Evolutionary conservation across 257 asterid genomes (phyloP), one percentile per base, ranked within the genome.

Genomic region (Nicotiana otophora): DNA sequence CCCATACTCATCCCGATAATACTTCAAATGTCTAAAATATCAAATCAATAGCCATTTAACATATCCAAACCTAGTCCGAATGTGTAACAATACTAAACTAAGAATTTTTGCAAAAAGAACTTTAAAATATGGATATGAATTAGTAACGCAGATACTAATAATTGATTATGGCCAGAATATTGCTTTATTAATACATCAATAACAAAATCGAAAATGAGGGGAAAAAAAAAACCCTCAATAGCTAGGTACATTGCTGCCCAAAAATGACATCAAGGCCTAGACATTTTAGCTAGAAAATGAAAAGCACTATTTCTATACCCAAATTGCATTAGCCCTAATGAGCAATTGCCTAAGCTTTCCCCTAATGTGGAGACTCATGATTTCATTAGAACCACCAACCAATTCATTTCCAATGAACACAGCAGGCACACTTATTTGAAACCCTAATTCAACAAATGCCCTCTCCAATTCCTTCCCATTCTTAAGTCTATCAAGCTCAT

Each of bases 311-410:
- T 46, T 46, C n/a, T 20, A 70, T 42, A 70, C 58, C 78, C 78
- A 70, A 70, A 28, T 28, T 28, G 30, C 30, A 28, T 28, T 28
- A 28, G 30, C 30, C 1, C 30, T 28, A 28, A 28, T 70, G 78
- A 70, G 58, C n/a, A 70, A 42, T 70, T 70, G 78, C 78, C 39
- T 70, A 11, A 70, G 78, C 3, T 70, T 70, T 33, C 58, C 78
- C 39, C 78, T 70, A 70, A 70, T 70, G 0, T 70, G 39, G 78
- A 70, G 78, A 70, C 78, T 70, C 78, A 70, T 70, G 5, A 70
- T 70, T 5, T 70, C 78, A 70, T 70, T 70, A 39, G 78, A 70
- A 42, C 78, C 78, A n/a, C 78, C 58, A 70, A 70, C 78, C n/a
- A n/a, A n/a, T n/a, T n/a, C n/a, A n/a, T n/a, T n/a, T n/a, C n/a